These are phyloP conservation scores for Stereum hirsutum DNA, from an alignment of 1,284 basidiomycete species.

Conservation along the genomic window DNA sequence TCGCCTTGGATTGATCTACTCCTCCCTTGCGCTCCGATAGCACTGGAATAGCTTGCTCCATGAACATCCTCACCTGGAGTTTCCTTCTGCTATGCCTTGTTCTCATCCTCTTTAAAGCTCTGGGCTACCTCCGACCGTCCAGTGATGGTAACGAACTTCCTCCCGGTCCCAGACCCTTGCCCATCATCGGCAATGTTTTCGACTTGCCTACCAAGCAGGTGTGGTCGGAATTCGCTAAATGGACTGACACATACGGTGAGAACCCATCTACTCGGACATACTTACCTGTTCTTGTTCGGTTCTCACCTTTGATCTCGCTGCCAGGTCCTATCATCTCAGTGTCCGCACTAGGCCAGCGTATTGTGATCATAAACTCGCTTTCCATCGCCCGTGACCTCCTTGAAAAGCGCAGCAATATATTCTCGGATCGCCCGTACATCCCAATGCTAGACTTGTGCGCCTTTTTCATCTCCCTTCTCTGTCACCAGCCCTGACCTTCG, in stretches of 20 bases:
- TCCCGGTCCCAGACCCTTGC: constrained; percentile 1
- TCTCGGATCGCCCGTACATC: constrained; percentile 9
- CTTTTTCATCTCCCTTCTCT: not conserved
- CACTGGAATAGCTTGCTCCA: too few species aligned
- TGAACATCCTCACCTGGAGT: too few species aligned
- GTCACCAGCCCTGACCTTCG: too few species aligned
- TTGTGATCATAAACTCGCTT: constrained; percentile 9
- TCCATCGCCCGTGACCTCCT: constrained; percentile 8
- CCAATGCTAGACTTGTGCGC: constrained; percentile 7
- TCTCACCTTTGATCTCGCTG: too few species aligned
- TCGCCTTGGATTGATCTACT: too few species aligned
- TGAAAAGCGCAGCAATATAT: constrained; percentile 8
- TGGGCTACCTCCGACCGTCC: too few species aligned
- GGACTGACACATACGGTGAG: not conserved
- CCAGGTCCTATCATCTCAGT: constrained; percentile 9
- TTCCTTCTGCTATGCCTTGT: too few species aligned
- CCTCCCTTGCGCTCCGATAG: too few species aligned
- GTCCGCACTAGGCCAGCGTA: constrained; percentile 4
- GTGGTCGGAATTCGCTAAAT: constrained; percentile 1
- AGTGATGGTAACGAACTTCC: too few species aligned
- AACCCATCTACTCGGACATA: too few species aligned
- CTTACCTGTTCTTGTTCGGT: too few species aligned
- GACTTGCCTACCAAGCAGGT: not conserved
- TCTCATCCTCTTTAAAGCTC: too few species aligned
- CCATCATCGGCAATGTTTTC: not conserved